Base-by-base conservation (phyloP, 768 basidiomycete genomes). In the Hebeloma cylindrosporum region DNA sequence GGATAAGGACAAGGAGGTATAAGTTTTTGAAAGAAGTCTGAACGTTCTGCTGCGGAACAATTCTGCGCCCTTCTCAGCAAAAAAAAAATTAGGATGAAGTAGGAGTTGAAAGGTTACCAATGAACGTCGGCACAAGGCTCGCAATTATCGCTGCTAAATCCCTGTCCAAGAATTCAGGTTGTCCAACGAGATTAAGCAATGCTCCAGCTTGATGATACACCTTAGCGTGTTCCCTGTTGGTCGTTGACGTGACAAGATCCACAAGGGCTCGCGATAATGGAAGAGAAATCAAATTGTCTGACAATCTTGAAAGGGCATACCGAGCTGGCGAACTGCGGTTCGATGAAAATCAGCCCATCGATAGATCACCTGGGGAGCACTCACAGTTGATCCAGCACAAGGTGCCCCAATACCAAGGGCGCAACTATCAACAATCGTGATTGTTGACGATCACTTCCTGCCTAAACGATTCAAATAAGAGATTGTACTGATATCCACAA, bases 371-470 rank as follows among this genome's bases (percentile, higher is more conserved):
- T n/a, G n/a, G n/a, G n/a, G n/a, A n/a, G n/a, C n/a, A n/a, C 83
- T 57, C 54, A 83, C 86, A 82, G 57, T 46, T 85, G 73, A 53
- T 88, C 79, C 29, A 73, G 44, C 31, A 82, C 81, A 31, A 88
- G 68, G 63, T 86, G 83, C 4, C 77, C 73, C 9, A 89, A 71
- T 16, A 85, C 77, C 23, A 88, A 64, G 10, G 85, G 84, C 3
- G 74, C 72, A 8, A 75, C 70, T 25, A 83, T 56, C 26, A 85
- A 64, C 14, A 88, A 54, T 32, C 78, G 73, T 25, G 67, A 70
- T 28, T 60, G 59, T 33, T 69, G 66, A 17, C 60, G 67, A 26
- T 75, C 72, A 48, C 60, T 66, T 28, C 63, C 57, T 18, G 60
- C 61, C 72, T 73, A 43, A 34, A 13, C 45, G 31, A 25, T 36